phyloP scores from a whole-genome alignment of 345 rosid genomes.

The Salix caprea region DNA sequence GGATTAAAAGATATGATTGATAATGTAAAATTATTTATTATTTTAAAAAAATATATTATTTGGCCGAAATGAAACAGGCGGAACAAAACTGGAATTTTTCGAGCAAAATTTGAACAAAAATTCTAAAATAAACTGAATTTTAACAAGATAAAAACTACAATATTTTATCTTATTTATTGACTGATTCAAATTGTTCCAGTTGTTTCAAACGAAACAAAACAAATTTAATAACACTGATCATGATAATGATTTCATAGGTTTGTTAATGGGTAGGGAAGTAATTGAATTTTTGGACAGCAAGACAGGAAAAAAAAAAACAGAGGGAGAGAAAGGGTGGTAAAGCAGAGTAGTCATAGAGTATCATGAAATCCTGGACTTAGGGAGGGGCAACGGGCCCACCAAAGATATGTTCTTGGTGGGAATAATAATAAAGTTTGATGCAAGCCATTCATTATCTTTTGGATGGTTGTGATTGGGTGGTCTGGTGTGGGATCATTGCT shows the following conservation, averaged over 20 bases:
- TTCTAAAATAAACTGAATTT: too few relatives aligned
- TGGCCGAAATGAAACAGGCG: rapidly evolving
- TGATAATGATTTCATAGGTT: conserved; percentile 3
- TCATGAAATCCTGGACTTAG: conserved; percentile 27
- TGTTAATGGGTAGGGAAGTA: conserved; percentile 12
- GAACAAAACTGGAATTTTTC: too few relatives aligned
- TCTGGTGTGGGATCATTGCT: conserved; percentile 22
- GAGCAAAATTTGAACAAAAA: too few relatives aligned
- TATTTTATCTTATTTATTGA: too few relatives aligned
- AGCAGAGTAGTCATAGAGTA: conserved; percentile 10
- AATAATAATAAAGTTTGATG: conserved; percentile 12
- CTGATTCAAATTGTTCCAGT: too few relatives aligned
- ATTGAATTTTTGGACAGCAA: background rate
- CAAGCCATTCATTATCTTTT: conserved; percentile 22
- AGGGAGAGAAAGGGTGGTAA: background rate
- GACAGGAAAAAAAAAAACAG: background rate
- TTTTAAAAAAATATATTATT: too few relatives aligned
- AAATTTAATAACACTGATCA: too few relatives aligned
- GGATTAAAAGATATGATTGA: too few relatives aligned
- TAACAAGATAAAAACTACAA: too few relatives aligned
- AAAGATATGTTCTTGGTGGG: conserved; percentile 8
- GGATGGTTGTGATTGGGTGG: conserved; percentile 26
- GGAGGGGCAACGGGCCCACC: conserved; percentile 22
- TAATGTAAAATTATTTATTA: too few relatives aligned
- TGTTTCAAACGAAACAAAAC: too few relatives aligned